phyloP scores from a whole-genome alignment of 2,329 filamentous ascomycete species.

The Stachybotrys echinatus region DNA sequence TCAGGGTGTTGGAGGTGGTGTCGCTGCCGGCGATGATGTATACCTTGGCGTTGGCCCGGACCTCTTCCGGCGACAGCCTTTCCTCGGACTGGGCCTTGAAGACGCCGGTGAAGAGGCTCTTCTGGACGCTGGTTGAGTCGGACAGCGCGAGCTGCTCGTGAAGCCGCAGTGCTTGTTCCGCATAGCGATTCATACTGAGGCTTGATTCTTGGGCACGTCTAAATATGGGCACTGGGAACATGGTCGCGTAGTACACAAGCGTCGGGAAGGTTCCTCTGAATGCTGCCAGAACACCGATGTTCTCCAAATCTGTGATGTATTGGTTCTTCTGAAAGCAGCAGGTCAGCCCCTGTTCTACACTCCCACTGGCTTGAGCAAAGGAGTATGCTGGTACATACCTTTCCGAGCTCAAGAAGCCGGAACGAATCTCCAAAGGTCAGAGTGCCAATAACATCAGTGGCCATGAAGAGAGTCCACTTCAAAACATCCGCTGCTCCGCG shows the following conservation, averaged over 20 bases:
- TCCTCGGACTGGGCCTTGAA: not conserved
- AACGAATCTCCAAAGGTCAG: constrained; percentile 49
- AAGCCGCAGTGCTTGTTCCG: not conserved
- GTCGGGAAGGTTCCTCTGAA: not conserved
- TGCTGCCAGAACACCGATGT: not conserved
- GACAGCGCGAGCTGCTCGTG: not conserved
- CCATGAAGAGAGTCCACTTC: constrained; percentile 48
- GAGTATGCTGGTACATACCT: constrained; percentile 23
- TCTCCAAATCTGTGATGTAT: not conserved
- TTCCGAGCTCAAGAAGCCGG: constrained; percentile 37
- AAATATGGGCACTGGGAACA: not conserved
- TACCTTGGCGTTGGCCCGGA: constrained; percentile 18
- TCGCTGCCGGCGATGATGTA: constrained; percentile 45
- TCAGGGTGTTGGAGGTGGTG: constrained; percentile 42
- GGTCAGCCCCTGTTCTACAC: no score
- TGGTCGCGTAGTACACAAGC: not conserved
- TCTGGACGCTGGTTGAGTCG: not conserved
- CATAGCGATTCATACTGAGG: not conserved
- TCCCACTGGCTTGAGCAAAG: no score
- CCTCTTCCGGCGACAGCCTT: not conserved
- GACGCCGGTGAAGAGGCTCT: not conserved
- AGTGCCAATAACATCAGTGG: constrained; percentile 45
- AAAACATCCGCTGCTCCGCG: constrained; percentile 33
- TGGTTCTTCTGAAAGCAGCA: not conserved
- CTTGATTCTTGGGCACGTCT: not conserved